Conservation (phyloP, 768 basidiomycete genomes). For the Mycena maculata region DNA sequence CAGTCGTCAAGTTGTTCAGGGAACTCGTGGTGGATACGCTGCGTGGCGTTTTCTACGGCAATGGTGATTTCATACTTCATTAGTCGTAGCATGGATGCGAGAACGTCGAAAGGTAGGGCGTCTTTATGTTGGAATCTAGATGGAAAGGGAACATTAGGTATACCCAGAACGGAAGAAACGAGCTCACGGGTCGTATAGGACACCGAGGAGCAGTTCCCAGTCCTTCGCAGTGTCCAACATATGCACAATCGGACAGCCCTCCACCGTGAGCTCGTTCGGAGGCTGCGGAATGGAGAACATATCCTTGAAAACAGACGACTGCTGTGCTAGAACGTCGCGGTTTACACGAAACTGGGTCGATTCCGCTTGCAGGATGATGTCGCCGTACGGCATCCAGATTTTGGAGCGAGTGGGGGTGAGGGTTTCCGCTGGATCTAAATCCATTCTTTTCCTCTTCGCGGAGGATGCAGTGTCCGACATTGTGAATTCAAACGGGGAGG, state of each 20-base stretch:
- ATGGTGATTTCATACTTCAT: constrained; percentile 18
- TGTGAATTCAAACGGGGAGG: too few species aligned
- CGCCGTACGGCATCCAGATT: constrained; percentile 14
- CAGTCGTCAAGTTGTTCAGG: background rate
- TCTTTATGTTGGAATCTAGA: background rate
- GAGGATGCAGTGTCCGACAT: too few species aligned
- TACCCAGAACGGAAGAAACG: background rate
- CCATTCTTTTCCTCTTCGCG: background rate
- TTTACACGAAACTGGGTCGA: constrained; percentile 12
- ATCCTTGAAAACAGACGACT: constrained; percentile 58
- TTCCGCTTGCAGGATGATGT: constrained; percentile 15
- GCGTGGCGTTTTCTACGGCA: background rate
- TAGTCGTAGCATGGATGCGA: constrained; percentile 15
- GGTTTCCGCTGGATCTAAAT: background rate
- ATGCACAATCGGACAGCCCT: constrained; percentile 38
- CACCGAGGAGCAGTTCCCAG: constrained; percentile 8
- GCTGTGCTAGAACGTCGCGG: constrained; percentile 1
- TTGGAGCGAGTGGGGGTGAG: background rate
- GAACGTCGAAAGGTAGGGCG: background rate
- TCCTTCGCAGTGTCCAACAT: constrained; percentile 31
- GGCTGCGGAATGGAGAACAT: constrained; percentile 59
- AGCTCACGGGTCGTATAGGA: constrained; percentile 13
- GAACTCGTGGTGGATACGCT: constrained; percentile 9
- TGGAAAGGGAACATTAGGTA: too few species aligned
- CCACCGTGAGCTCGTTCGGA: constrained; percentile 23